Conservation (phyloP, 2,329 filamentous ascomycete species). For the Pseudophaeomoniella oleicola region DNA sequence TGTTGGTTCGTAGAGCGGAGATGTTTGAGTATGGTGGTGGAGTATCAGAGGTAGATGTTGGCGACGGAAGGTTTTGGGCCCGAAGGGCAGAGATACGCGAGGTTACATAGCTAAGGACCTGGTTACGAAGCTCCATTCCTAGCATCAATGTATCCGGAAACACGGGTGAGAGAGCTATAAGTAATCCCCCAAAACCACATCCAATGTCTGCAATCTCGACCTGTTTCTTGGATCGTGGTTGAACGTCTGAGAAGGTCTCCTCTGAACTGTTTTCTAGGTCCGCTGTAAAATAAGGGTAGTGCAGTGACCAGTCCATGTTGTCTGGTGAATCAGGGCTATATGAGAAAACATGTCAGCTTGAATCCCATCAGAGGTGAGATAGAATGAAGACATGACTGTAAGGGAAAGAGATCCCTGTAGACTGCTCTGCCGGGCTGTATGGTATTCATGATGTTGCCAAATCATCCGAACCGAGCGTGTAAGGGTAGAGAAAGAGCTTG, state of each 20-base stretch:
- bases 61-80: constrained; percentile 30
- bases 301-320: constrained; percentile 79
- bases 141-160: constrained; percentile 73
- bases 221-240: constrained; percentile 39
- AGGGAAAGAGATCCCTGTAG: too few species aligned
- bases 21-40: constrained; percentile 62
- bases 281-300: constrained; percentile 49
- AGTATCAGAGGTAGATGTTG: constrained; percentile 25
- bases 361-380: too few species aligned
- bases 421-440: too few species aligned
- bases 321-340: constrained; percentile 60
- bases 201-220: constrained; percentile 94
- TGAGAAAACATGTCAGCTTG: too few species aligned
- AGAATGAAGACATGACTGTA: too few species aligned
- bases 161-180: constrained; percentile 69
- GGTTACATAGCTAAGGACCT: constrained; percentile 81
- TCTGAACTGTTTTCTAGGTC: constrained; percentile 18
- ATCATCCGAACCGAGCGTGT: too few species aligned
- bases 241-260: too few species aligned
- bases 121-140: constrained; percentile 80
- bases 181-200: constrained; percentile 84
- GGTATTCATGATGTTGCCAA: too few species aligned
- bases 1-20: constrained; percentile 77
- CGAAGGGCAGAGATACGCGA: constrained; percentile 75
- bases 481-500: too few species aligned